Base-by-base conservation (phyloP, 768 basidiomycete genomes). In the Leccinum pellstonianum region DNA sequence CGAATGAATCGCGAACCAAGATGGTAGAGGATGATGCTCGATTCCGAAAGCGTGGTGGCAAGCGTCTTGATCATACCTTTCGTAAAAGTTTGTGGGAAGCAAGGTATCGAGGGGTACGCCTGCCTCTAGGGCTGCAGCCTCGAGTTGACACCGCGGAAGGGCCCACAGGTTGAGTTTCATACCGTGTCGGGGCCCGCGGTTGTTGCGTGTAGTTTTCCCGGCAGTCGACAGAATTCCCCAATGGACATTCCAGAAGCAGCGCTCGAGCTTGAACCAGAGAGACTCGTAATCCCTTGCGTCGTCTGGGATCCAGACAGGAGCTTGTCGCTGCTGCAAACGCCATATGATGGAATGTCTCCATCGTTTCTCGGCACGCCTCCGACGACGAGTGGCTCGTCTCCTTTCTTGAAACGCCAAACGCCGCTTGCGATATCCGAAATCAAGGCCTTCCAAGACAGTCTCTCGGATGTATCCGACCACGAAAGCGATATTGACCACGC, bases 401-500 rank as follows among this genome's bases (percentile, higher is more conserved):
- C 76, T 79, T 46, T 72, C 73, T 19, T 80, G 77, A n/a, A 83
- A 73, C 1, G 70, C 73, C 25, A 76, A 71, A 54, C 87, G 66
- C 8, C 88, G 84, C 58, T 75, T 79, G 31, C 81, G 81, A 66
- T 88, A 87, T 0, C 80, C 79, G n/a, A 86, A 77, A 64, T 91
- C 85, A 50, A 88, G 79, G 2, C 83, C 82, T 72, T 94, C 93
- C 29, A 91, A 77, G 27, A 93, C 79, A 0, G 85, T 87, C 66
- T 90, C 90, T 15, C 87, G 83, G 27, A 82, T 82, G 55, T 86
- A 81, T 4, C 80, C 78, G 31, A 91, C 85, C 12, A 85, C 82
- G 12, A 91, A 75, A 12, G 81, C 86, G 29, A 90, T 71, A 62
- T 81, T 87, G 60, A 91, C 33, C 53, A 93, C 81, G 11, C 88